Evolutionary conservation across 331 rosid genomes (phyloP).

Genomic region (Dryas integrifolia): DNA sequence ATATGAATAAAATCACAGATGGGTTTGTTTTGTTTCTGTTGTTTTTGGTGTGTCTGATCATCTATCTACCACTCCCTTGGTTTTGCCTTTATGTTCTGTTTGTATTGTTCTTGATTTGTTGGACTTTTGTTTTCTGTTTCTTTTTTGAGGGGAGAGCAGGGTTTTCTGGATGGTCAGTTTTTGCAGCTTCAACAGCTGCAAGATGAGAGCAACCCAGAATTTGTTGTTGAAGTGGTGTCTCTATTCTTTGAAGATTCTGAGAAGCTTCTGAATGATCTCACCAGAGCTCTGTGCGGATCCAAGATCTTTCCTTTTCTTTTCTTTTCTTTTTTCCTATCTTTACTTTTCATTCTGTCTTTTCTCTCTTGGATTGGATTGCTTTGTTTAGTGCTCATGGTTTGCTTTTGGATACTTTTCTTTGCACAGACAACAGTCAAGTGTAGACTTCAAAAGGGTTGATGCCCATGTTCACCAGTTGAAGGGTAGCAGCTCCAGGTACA

Average conservation of each 20-base stretch:
- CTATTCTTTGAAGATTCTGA: slow-evolving; percentile 96
- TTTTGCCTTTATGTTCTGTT: slow-evolving; percentile 14
- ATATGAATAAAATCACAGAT: slow-evolving; percentile 8
- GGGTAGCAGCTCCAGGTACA: slow-evolving; percentile 97
- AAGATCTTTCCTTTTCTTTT: not conserved
- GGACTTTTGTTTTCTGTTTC: not conserved
- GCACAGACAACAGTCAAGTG: slow-evolving; percentile 59
- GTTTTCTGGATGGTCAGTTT: slow-evolving; percentile 76
- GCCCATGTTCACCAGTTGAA: slow-evolving; percentile 93
- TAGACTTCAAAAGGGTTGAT: slow-evolving; percentile 87
- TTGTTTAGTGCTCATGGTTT: not conserved
- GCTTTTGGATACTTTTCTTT: slow-evolving; percentile 18
- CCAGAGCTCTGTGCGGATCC: slow-evolving; percentile 64
- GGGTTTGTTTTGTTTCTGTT: slow-evolving; percentile 15
- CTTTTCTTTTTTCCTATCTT: not conserved
- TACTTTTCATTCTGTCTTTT: not conserved
- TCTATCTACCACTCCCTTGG: slow-evolving; percentile 19
- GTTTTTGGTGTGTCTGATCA: slow-evolving; percentile 17
- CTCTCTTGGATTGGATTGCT: not conserved
- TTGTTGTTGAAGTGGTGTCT: slow-evolving; percentile 85
- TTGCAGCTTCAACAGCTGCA: slow-evolving; percentile 92
- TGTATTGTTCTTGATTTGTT: slow-evolving; percentile 14
- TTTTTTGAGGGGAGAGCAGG: slow-evolving; percentile 44
- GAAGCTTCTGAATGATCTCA: slow-evolving; percentile 85
- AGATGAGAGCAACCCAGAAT: slow-evolving; percentile 94